A percentile compares a stretch with the other conserved stretches of the same genome.
These are phyloP conservation scores for Plectosphaerella sp. DNA, from an alignment of 2,329 filamentous ascomycete species.

Conservation along the genomic window DNA sequence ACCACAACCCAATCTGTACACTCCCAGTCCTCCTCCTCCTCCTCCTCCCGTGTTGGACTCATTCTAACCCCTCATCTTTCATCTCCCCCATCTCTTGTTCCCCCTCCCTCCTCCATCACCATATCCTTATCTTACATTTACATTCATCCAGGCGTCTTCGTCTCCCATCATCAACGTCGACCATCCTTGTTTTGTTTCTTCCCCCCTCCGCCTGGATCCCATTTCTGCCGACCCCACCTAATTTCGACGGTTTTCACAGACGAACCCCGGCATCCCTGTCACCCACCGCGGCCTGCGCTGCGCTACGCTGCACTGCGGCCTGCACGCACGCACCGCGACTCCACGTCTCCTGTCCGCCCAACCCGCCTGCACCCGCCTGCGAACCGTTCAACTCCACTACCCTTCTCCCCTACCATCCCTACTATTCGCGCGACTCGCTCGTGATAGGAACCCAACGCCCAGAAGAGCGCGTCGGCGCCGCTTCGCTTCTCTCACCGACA, in stretches of 20 bases:
- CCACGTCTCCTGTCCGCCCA: neutral
- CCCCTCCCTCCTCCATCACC: no score
- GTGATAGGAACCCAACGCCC: neutral
- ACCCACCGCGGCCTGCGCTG: no score
- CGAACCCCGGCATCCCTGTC: neutral
- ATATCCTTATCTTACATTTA: no score
- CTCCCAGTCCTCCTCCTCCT: no score
- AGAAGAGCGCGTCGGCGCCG: neutral
- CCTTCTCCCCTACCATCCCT: neutral
- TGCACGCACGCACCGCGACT: neutral
- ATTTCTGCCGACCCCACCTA: neutral
- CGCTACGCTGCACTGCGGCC: neutral
- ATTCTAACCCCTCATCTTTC: no score
- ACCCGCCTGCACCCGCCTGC: neutral
- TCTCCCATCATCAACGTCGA: no score
- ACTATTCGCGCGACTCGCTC: neutral
- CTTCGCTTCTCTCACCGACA: slow-evolving; percentile 1
- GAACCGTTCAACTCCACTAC: neutral
- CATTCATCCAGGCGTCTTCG: no score
- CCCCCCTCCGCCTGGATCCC: neutral
- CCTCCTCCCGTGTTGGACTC: no score
- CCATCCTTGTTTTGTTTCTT: neutral
- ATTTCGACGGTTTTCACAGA: neutral
- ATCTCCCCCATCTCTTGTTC: no score
- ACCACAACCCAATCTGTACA: no score